phyloP scores from a whole-genome alignment of 1,139 yeast species.

The Kluyveromyces sp. region DNA sequence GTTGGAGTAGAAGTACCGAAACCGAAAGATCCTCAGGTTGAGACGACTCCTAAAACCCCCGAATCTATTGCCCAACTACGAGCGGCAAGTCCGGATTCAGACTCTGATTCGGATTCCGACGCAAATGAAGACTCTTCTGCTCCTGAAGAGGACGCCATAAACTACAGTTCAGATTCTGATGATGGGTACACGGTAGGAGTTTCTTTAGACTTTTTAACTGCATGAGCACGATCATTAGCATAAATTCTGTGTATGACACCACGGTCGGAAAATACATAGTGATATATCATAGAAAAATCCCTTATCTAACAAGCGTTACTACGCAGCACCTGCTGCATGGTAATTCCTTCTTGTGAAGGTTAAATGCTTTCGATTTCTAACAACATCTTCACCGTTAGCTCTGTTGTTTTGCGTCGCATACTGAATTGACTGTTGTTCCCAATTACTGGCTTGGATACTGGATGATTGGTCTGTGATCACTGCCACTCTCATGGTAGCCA shows the following conservation, averaged over 20 bases:
- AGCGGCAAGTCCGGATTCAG: neutral
- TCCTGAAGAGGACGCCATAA: constrained; percentile 4
- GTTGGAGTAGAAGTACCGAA: too few species aligned
- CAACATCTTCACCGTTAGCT: constrained; percentile 45
- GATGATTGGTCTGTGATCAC: constrained; percentile 74
- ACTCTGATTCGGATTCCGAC: constrained; percentile 7
- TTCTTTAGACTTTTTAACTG: constrained; percentile 21
- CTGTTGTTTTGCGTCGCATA: constrained; percentile 48
- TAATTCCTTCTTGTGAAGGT: constrained; percentile 34
- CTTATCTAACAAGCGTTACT: neutral
- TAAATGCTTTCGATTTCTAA: constrained; percentile 56
- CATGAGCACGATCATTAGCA: constrained; percentile 9
- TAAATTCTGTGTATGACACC: neutral
- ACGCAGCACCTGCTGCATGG: constrained; percentile 40
- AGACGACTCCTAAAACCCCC: neutral
- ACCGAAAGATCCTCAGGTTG: too few species aligned
- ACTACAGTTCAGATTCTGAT: constrained; percentile 11
- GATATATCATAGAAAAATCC: neutral
- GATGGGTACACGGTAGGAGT: constrained; percentile 26
- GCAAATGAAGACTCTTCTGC: neutral
- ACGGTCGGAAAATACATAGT: neutral
- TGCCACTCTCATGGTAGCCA: constrained; percentile 73
- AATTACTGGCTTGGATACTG: constrained; percentile 52
- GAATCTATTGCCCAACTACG: too few species aligned
- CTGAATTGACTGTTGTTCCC: constrained; percentile 58